Evolutionary conservation across 2,329 filamentous ascomycete species (phyloP).

Genomic region (Diplodia sapinea): DNA sequence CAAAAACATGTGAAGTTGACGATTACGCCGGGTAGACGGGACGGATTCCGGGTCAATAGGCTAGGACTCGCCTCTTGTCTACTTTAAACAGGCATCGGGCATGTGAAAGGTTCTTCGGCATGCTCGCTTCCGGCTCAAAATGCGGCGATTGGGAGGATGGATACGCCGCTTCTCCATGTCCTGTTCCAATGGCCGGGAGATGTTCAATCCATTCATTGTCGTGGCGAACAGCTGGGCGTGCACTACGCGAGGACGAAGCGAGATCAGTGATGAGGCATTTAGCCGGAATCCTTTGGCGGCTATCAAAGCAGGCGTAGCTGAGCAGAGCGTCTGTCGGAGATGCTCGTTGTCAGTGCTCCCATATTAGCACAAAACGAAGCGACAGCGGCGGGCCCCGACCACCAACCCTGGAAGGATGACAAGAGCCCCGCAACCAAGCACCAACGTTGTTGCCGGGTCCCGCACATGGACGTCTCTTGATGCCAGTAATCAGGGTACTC

Average conservation of each 20-base stretch:
- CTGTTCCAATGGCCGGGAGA: background rate
- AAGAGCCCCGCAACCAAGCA: conserved; percentile 5
- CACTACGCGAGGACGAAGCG: background rate
- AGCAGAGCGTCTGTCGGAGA: background rate
- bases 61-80: no score
- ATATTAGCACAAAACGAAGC: conserved; percentile 5
- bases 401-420: background rate
- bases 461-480: conserved; percentile 1
- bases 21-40: conserved; percentile 5
- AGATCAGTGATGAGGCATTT: conserved; percentile 1
- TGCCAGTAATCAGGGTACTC: conserved; percentile 18
- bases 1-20: conserved; percentile 3
- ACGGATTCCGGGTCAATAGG: conserved; percentile 4
- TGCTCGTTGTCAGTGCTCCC: conserved; percentile 4
- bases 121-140: background rate
- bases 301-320: background rate
- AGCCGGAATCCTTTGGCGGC: conserved; percentile 9
- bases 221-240: no score
- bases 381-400: conserved; percentile 10
- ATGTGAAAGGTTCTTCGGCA: conserved; percentile 4
- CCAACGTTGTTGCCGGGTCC: background rate
- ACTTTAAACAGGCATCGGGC: background rate
- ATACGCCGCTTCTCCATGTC: background rate
- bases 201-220: background rate
- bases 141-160: background rate